A percentile compares a stretch with the other conserved stretches of the same genome.
These are phyloP conservation scores for Komagataella populi DNA, from an alignment of 805 yeast genomes.

Conservation along the genomic window DNA sequence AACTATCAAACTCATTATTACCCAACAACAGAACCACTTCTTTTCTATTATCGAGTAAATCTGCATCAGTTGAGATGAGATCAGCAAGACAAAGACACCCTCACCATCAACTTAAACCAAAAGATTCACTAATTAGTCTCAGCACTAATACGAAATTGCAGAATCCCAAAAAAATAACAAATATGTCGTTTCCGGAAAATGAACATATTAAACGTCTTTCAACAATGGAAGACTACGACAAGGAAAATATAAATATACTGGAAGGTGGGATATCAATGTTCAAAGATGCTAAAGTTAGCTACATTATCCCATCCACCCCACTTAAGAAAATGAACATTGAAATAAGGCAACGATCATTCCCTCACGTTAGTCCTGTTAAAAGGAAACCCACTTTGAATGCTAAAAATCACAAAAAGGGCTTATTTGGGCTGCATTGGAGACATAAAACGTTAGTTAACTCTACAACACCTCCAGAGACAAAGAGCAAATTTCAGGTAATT, in stretches of 20 bases:
- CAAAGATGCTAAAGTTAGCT: constrained; percentile 26
- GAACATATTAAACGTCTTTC: constrained; percentile 13
- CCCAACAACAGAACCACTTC: background rate
- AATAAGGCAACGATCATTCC: constrained; percentile 1
- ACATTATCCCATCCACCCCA: constrained; percentile 54
- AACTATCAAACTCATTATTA: constrained; percentile 2
- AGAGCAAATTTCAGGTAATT: constrained; percentile 4
- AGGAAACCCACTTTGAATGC: background rate
- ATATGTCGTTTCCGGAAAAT: constrained; percentile 1
- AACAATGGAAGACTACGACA: constrained; percentile 6
- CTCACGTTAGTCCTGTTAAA: background rate
- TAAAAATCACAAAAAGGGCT: background rate
- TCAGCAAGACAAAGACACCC: background rate
- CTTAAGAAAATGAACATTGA: constrained; percentile 42
- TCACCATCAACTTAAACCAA: constrained; percentile 1
- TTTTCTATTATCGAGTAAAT: background rate
- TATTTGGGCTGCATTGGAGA: background rate
- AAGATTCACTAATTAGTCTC: constrained; percentile 10
- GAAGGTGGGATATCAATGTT: constrained; percentile 38
- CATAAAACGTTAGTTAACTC: background rate
- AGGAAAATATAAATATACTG: constrained; percentile 28
- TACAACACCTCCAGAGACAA: constrained; percentile 4
- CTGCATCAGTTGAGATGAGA: background rate
- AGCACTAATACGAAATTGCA: background rate
- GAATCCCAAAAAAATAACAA: background rate